Percentiles rank a stretch among this genome's conserved stretches.
Conservation (phyloP, 768 basidiomycete genomes). For the Chalciporus sphaerocephalus region DNA sequence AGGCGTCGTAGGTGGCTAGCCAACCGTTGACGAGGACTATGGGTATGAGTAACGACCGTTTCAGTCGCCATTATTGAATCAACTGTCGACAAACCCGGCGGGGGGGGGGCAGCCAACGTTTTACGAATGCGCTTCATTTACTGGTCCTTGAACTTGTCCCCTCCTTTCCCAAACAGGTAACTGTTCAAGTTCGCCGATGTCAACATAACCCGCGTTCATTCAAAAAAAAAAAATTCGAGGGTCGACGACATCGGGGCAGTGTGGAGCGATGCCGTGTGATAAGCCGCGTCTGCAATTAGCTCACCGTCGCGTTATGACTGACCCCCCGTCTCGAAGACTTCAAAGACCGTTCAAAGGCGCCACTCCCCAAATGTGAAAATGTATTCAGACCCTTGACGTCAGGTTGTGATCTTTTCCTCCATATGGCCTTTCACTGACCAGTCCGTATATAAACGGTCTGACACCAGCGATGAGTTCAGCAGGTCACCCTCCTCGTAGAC, state of each 20-base stretch:
- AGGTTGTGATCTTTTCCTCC: slow-evolving; percentile 3
- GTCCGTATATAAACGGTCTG: slow-evolving; percentile 22
- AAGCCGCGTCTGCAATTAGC: not conserved
- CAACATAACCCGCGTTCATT: not conserved
- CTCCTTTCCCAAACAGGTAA: slow-evolving; percentile 5
- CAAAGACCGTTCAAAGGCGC: not conserved
- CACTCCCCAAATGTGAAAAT: slow-evolving; percentile 2
- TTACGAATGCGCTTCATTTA: not conserved
- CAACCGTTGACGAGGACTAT: too few relatives aligned
- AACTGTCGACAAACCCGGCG: too few relatives aligned
- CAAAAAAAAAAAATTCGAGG: not conserved
- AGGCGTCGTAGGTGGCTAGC: too few relatives aligned
- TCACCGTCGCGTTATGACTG: not conserved
- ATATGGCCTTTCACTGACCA: slow-evolving; percentile 2
- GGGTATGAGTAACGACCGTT: too few relatives aligned
- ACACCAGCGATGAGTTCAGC: not conserved
- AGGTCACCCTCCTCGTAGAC: not conserved
- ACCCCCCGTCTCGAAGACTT: slow-evolving; percentile 7
- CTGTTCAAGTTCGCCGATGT: slow-evolving; percentile 6
- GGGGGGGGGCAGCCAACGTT: too few relatives aligned
- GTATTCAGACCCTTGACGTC: slow-evolving; percentile 29
- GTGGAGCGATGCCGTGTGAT: too few relatives aligned
- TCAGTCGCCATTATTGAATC: too few relatives aligned
- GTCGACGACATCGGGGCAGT: not conserved
- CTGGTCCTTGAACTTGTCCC: not conserved